Conservation (phyloP, 139 green algal species). For the Closterium sp. region DNA sequence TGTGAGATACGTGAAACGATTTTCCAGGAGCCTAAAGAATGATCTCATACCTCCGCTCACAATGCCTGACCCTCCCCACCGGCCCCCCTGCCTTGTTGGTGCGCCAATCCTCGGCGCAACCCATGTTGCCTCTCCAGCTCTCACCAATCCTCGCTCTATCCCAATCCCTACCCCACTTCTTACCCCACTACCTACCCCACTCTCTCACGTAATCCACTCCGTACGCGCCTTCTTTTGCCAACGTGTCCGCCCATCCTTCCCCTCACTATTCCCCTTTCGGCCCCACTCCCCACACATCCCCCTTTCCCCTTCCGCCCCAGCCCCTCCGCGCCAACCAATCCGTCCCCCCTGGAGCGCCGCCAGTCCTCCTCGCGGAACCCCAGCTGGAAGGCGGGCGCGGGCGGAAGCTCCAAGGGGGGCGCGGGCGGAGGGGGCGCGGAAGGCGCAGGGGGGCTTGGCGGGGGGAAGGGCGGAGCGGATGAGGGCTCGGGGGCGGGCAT, state of each 20-base stretch:
- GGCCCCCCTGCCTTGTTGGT: too few species aligned
- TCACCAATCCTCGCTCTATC: not conserved
- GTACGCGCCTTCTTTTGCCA: too few species aligned
- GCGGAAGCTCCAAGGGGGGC: not conserved
- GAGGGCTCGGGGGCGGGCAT: not conserved
- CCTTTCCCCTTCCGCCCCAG: not conserved
- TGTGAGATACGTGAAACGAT: too few species aligned
- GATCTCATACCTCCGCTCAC: too few species aligned
- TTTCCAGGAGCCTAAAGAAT: too few species aligned
- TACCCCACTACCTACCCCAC: not conserved
- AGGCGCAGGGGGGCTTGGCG: not conserved
- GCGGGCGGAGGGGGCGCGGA: not conserved
- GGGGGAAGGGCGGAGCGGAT: not conserved
- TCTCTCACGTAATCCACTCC: not conserved
- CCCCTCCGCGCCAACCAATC: not conserved
- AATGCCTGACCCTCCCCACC: too few species aligned
- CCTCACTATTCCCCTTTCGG: not conserved
- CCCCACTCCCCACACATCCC: not conserved
- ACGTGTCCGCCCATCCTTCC: not conserved
- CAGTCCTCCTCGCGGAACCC: not conserved
- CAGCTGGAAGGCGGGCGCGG: not conserved
- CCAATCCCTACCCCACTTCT: not conserved
- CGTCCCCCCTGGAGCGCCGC: not conserved
- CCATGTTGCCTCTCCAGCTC: not conserved
- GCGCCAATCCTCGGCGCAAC: too few species aligned